Evolutionary conservation across 2,329 filamentous ascomycete genomes (phyloP), one percentile per base, ranked within the genome.

Genomic region (Penicillium fuscoglaucum): DNA sequence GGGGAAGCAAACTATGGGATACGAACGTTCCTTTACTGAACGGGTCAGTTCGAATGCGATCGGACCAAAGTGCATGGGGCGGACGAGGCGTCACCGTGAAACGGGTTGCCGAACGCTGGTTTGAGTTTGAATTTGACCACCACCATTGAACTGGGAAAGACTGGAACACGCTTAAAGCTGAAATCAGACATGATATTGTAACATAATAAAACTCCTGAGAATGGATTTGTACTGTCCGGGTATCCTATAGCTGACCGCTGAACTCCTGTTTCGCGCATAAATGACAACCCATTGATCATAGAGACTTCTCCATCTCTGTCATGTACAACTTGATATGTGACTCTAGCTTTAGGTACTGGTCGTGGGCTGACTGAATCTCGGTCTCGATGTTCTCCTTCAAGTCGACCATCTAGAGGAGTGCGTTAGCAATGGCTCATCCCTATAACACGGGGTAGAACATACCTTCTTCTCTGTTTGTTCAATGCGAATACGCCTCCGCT

Each of bases 381-480:
- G 89, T 93, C 72, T 98, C 93, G 62, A 99, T 96, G 69, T 95
- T 96, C 74, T 98, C 95, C 73, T 97, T 98, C 66, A 99, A 83
- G 76, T 99, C 95, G 48, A 90, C 87, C 93, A 98, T 99, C 93
- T 97, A 64, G 21, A 59, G 48, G 17, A 51, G 26, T 31, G 58
- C 5, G 26, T 72, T 65, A 72, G 68, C 63, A 59, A 45, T 37
- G 17, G n/a, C 6, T 4, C 24, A 4, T 37, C 15, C n/a, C 6
- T 17, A 21, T 8, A 5, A 0, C 10, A 51, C 10, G 5, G 45
- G 7, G 8, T 9, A 7, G 59, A 29, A 71, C 80, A 68, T 80
- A 92, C 92, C 90, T 98, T 98, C 80, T 98, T 98, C 83, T 98
- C 93, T 9, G 91, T 96, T 80, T 97, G 92, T 78, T 99, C 95